These are phyloP conservation scores for Fusarium guadeloupense DNA, from an alignment of 2,329 filamentous ascomycete species.

Conservation along the genomic window DNA sequence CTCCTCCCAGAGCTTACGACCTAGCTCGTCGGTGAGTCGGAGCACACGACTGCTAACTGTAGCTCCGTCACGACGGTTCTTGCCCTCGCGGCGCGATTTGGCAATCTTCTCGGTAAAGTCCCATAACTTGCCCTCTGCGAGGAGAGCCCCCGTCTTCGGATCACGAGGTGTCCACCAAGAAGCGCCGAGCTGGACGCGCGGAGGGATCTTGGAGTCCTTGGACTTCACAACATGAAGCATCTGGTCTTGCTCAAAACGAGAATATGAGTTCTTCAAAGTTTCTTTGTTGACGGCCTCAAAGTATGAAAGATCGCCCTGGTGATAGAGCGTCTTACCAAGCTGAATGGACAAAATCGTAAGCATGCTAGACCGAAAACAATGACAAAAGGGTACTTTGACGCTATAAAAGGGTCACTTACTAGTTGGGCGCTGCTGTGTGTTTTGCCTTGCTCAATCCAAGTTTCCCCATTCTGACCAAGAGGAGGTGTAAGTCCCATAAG, in stretches of 20 bases:
- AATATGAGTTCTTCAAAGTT: conserved; percentile 92
- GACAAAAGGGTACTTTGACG: not conserved
- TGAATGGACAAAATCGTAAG: conserved; percentile 47
- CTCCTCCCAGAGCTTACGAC: conserved; percentile 72
- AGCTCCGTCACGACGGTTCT: conserved; percentile 92
- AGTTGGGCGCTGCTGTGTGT: conserved; percentile 85
- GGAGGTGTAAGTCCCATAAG: conserved; percentile 88
- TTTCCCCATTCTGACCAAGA: conserved; percentile 62
- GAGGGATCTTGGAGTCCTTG: conserved; percentile 69
- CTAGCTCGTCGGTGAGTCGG: conserved; percentile 77
- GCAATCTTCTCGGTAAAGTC: conserved; percentile 91
- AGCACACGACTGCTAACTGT: conserved; percentile 88
- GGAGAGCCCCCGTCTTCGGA: conserved; percentile 65
- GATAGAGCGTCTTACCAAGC: conserved; percentile 95
- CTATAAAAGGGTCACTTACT: conserved; percentile 56
- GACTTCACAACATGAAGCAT: conserved; percentile 80
- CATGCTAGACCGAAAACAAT: not conserved
- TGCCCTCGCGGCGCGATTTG: conserved; percentile 84
- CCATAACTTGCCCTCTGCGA: conserved; percentile 83
- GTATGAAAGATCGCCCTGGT: conserved; percentile 96
- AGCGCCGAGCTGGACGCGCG: conserved; percentile 73
- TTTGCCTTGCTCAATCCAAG: conserved; percentile 81
- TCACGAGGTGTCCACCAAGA: conserved; percentile 80
- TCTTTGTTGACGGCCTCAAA: conserved; percentile 99
- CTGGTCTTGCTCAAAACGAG: conserved; percentile 88